These are phyloP conservation scores for Moricandia moricandioides DNA, from an alignment of 345 rosid genomes.

Conservation along the genomic window DNA sequence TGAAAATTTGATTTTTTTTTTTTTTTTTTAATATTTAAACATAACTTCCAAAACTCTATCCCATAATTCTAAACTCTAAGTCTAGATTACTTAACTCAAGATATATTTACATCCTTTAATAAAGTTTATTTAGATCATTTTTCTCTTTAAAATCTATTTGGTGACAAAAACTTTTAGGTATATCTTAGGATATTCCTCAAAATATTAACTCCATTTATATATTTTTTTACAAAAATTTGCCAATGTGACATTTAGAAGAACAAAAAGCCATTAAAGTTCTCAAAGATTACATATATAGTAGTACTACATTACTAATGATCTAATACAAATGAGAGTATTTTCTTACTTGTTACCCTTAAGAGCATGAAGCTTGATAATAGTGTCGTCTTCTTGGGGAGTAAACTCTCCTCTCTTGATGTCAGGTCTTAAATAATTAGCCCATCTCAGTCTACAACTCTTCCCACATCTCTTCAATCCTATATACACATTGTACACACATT, in stretches of 20 bases:
- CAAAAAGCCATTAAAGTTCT: background rate
- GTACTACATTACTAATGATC: background rate
- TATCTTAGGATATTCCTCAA: too few relatives aligned
- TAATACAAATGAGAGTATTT: background rate
- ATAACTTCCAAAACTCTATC: too few relatives aligned
- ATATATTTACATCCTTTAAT: too few relatives aligned
- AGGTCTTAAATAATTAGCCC: constrained; percentile 49
- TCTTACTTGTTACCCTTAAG: constrained; percentile 48
- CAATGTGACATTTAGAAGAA: background rate
- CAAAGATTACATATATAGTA: background rate
- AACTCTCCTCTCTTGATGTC: constrained; percentile 54
- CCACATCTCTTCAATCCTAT: constrained; percentile 48
- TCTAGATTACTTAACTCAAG: too few relatives aligned
- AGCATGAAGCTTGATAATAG: constrained; percentile 44
- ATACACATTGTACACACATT: background rate
- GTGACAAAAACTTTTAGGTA: too few relatives aligned
- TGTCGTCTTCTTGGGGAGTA: constrained; percentile 39
- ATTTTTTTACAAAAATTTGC: too few relatives aligned
- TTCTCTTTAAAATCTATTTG: too few relatives aligned
- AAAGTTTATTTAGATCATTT: too few relatives aligned
- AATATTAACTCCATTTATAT: too few relatives aligned
- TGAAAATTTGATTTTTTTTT: too few relatives aligned
- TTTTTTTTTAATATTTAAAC: too few relatives aligned
- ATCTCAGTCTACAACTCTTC: constrained; percentile 51
- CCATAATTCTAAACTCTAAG: too few relatives aligned